Conservation (phyloP, 1,284 basidiomycete species). For the Microbotryum saponariae region DNA sequence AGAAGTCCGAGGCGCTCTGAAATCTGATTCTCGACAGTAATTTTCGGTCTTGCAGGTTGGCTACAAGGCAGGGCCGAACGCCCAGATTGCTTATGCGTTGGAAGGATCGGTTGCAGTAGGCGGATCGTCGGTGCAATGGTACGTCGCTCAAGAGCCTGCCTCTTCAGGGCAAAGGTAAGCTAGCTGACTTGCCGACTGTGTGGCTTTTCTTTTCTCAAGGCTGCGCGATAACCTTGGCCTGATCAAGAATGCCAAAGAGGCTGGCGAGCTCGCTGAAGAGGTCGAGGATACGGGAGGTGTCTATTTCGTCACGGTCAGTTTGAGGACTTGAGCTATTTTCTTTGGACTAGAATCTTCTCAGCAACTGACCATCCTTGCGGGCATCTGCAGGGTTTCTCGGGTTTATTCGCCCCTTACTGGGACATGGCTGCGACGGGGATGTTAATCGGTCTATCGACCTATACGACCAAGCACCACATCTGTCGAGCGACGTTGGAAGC, state of each 20-base stretch:
- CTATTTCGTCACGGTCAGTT: constrained; percentile 91
- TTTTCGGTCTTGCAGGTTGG: constrained; percentile 54
- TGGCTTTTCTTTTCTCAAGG: constrained; percentile 41
- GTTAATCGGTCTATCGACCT: constrained; percentile 79
- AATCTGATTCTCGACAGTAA: not conserved
- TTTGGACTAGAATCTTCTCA: constrained; percentile 16
- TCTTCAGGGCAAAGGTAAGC: not conserved
- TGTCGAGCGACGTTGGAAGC: constrained; percentile 75
- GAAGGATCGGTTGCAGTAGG: constrained; percentile 95
- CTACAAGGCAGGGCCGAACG: constrained; percentile 76
- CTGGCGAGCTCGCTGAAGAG: constrained; percentile 73
- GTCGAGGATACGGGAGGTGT: constrained; percentile 81
- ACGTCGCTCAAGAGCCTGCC: constrained; percentile 19
- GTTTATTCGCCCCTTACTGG: constrained; percentile 53
- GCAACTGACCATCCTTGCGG: constrained; percentile 30
- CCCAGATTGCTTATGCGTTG: constrained; percentile 79
- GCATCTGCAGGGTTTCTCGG: constrained; percentile 40
- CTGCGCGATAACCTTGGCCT: constrained; percentile 82
- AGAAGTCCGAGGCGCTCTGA: no score
- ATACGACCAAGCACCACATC: constrained; percentile 88
- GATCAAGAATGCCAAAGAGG: constrained; percentile 70
- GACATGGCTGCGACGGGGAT: constrained; percentile 75
- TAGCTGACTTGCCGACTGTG: not conserved
- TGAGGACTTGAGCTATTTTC: constrained; percentile 55
- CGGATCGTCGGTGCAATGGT: constrained; percentile 90